Evolutionary conservation across 257 asterid species (phyloP).

Genomic region (Fraxinus quadrangulata): DNA sequence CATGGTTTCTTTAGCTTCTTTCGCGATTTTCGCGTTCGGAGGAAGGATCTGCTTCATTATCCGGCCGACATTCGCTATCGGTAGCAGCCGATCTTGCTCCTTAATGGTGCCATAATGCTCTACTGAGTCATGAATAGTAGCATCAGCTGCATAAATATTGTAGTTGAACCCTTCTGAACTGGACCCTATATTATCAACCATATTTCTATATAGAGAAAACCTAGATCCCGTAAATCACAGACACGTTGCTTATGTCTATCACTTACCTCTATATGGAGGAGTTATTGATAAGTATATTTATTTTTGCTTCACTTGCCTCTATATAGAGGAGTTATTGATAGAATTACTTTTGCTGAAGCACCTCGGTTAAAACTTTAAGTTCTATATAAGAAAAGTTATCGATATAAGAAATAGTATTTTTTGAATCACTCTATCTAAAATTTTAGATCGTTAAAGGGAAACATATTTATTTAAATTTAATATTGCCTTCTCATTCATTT

Average conservation of each 20-base stretch:
- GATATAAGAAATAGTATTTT: not conserved
- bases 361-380: not conserved
- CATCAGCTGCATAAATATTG: slow-evolving; percentile 2
- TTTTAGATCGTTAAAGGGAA: too few relatives aligned
- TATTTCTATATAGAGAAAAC: slow-evolving; percentile 33
- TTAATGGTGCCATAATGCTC: slow-evolving; percentile 7
- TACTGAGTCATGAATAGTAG: not conserved
- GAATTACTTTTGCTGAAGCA: not conserved
- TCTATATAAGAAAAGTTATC: not conserved
- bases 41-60: slow-evolving; percentile 35
- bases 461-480: too few relatives aligned
- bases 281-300: not conserved
- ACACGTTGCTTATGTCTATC: slow-evolving; percentile 33
- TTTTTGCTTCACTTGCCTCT: slow-evolving; percentile 25
- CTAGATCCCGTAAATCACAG: slow-evolving; percentile 29
- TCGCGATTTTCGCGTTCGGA: slow-evolving; percentile 27
- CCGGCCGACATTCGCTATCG: slow-evolving; percentile 27
- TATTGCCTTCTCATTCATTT: too few relatives aligned
- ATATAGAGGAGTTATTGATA: slow-evolving; percentile 14
- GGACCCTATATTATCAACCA: slow-evolving; percentile 27
- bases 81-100: slow-evolving; percentile 32
- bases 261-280: slow-evolving; percentile 29
- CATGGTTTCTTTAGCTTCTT: slow-evolving; percentile 32
- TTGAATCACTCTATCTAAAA: not conserved
- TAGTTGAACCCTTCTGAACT: slow-evolving; percentile 14